phyloP scores from a whole-genome alignment of 2,329 filamentous ascomycete genomes.

The Cryphonectria radicalis region DNA sequence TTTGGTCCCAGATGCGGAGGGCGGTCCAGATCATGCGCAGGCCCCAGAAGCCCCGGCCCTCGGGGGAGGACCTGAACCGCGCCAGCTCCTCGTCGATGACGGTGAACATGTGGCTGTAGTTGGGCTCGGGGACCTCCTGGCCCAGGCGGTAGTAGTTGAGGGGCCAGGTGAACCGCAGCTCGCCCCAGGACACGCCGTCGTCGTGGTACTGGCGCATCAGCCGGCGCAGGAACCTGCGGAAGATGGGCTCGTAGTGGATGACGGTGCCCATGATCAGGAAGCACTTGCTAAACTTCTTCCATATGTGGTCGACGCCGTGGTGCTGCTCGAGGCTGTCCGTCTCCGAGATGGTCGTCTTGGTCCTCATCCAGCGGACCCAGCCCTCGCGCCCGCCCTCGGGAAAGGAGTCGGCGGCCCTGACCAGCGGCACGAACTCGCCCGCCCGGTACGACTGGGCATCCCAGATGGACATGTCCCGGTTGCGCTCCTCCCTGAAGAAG shows the following conservation, averaged over 20 bases:
- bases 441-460: conserved; percentile 59
- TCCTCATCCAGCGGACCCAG: conserved; percentile 79
- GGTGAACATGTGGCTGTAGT: conserved; percentile 71
- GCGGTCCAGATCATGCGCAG: conserved; percentile 84
- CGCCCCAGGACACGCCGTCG: conserved; percentile 85
- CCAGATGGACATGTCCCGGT: conserved; percentile 64
- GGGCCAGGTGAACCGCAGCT: conserved; percentile 76
- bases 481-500: conserved; percentile 52
- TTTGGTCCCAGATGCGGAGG: conserved; percentile 66
- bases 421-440: conserved; percentile 60
- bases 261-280: conserved; percentile 76
- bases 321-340: conserved; percentile 79
- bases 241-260: conserved; percentile 89
- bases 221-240: conserved; percentile 72
- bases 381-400: conserved; percentile 71
- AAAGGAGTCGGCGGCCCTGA: conserved; percentile 72
- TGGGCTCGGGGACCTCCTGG: conserved; percentile 66
- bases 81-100: conserved; percentile 79
- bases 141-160: conserved; percentile 70
- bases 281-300: conserved; percentile 77
- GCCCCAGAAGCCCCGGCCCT: conserved; percentile 82
- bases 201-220: conserved; percentile 73
- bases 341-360: conserved; percentile 71
- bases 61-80: conserved; percentile 71
- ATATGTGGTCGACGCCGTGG: conserved; percentile 81